These are phyloP conservation scores for Alternaria incomplexa DNA, from an alignment of 2,329 filamentous ascomycete species.

Conservation along the genomic window DNA sequence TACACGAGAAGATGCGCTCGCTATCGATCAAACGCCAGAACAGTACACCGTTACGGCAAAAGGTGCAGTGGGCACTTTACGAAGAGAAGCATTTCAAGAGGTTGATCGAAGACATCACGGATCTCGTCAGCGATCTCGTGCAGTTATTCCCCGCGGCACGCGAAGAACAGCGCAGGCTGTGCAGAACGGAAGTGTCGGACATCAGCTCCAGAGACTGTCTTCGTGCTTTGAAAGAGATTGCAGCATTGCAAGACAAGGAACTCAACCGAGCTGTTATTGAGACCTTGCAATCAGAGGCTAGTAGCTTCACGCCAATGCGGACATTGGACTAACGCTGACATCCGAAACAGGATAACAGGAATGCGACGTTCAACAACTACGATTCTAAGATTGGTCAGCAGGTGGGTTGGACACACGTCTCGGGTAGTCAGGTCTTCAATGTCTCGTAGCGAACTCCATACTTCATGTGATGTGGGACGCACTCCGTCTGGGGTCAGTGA, in stretches of 20 bases:
- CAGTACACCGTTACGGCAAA: not conserved
- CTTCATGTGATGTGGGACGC: not conserved
- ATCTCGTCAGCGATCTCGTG: not conserved
- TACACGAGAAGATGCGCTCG: not conserved
- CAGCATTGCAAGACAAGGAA: not conserved
- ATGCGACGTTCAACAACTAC: not conserved
- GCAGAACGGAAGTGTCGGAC: not conserved
- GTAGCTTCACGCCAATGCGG: not conserved
- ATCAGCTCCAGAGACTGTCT: not conserved
- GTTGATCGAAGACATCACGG: not conserved
- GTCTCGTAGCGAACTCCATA: not conserved
- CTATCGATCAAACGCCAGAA: not conserved
- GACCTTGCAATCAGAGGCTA: not conserved
- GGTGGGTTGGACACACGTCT: not conserved
- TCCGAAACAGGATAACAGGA: not conserved
- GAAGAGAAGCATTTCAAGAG: not conserved
- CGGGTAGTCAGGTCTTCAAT: not conserved
- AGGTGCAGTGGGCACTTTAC: not conserved
- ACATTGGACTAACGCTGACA: not conserved
- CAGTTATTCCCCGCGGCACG: not conserved
- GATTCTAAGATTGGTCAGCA: not conserved
- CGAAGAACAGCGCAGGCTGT: not conserved
- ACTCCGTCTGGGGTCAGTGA: not conserved
- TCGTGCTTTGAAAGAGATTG: not conserved
- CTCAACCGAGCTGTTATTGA: not conserved